A percentile compares a stretch with the other conserved stretches of the same genome.
Conservation (phyloP, 345 rosid genomes). For the Syzygium grande region DNA sequence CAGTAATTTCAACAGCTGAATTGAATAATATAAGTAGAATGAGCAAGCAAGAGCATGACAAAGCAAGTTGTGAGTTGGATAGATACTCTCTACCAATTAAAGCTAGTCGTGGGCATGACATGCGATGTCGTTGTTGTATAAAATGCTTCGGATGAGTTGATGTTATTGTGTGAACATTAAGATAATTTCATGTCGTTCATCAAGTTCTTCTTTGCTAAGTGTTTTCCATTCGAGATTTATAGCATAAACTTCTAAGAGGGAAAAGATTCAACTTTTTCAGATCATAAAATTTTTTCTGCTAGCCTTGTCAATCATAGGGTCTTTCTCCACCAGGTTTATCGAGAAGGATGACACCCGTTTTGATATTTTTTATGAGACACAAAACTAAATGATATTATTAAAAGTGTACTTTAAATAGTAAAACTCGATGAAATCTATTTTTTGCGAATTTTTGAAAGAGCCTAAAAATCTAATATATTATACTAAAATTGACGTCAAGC, state of each 20-base stretch:
- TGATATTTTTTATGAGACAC: too few relatives aligned
- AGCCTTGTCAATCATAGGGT: neutral
- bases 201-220: neutral
- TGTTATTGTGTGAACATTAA: neutral
- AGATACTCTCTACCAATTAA: neutral
- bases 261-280: neutral
- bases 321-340: too few relatives aligned
- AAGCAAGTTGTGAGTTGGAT: neutral
- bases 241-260: neutral
- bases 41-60: neutral
- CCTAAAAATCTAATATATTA: too few relatives aligned
- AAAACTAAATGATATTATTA: too few relatives aligned
- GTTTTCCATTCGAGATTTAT: neutral
- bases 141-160: neutral
- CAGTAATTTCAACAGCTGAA: neutral
- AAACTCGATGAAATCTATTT: too few relatives aligned
- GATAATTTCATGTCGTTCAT: neutral
- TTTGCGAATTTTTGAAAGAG: neutral
- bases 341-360: neutral
- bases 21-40: neutral
- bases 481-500: neutral
- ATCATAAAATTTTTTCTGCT: neutral
- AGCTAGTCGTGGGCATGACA: neutral
- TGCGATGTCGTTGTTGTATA: neutral
- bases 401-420: neutral